These are phyloP conservation scores for Arabis alpina DNA, from an alignment of 345 rosid species.

Conservation along the genomic window DNA sequence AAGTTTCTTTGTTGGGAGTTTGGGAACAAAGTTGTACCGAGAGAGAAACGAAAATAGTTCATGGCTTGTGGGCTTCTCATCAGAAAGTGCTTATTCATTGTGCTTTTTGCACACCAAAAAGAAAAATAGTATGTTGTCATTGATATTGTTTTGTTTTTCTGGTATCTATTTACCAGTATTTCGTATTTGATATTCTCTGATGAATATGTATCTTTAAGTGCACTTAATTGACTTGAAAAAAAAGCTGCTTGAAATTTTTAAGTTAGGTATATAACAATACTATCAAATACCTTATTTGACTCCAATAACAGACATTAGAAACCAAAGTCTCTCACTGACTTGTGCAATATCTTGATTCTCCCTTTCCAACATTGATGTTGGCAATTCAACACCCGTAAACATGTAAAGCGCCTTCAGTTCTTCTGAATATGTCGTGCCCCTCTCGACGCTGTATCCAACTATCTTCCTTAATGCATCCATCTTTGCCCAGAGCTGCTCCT, in stretches of 20 bases:
- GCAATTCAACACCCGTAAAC: conserved; percentile 69
- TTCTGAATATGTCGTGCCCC: conserved; percentile 48
- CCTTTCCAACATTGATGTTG: conserved; percentile 53
- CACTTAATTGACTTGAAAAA: too few relatives aligned
- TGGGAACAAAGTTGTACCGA: conserved; percentile 57
- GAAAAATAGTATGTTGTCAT: conserved; percentile 24
- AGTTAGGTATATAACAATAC: not conserved
- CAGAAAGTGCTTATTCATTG: conserved; percentile 42
- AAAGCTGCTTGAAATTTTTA: too few relatives aligned
- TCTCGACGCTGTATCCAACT: conserved; percentile 61
- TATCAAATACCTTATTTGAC: conserved; percentile 40
- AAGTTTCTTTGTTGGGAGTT: conserved; percentile 53
- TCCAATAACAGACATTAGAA: conserved; percentile 76
- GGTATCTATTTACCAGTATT: not conserved
- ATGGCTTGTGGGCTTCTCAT: conserved; percentile 65
- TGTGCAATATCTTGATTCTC: conserved; percentile 55
- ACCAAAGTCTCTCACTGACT: conserved; percentile 52
- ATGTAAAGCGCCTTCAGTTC: conserved; percentile 74
- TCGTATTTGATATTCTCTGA: not conserved
- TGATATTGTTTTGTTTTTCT: conserved; percentile 12
- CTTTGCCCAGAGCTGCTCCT: conserved; percentile 65
- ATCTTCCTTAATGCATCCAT: conserved; percentile 56
- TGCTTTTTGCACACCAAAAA: conserved; percentile 39
- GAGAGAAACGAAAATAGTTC: conserved; percentile 48
- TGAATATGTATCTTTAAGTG: not conserved